These are phyloP conservation scores for Gillenia trifoliata DNA, from an alignment of 306 rosid species.

Conservation along the genomic window DNA sequence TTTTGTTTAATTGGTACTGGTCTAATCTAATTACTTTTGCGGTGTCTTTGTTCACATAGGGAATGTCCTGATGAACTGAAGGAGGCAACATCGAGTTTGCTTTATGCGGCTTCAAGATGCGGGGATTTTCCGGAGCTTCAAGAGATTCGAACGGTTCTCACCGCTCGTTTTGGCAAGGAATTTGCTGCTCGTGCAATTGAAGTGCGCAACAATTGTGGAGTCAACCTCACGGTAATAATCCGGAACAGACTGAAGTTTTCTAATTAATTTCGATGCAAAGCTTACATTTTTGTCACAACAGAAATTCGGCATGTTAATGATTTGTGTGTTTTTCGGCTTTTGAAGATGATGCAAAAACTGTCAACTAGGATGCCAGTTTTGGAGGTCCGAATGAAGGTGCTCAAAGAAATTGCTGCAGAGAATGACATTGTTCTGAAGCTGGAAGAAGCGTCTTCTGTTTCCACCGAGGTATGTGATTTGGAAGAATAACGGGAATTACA, in stretches of 20 bases:
- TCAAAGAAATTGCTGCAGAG: conserved; percentile 74
- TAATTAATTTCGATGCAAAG: no score
- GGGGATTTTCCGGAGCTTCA: conserved; percentile 96
- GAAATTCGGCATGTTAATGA: background rate
- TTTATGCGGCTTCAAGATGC: conserved; percentile 78
- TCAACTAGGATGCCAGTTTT: conserved; percentile 61
- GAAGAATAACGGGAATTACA: background rate
- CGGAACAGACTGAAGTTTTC: background rate
- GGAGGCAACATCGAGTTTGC: conserved; percentile 68
- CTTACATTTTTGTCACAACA: background rate
- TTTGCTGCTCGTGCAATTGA: conserved; percentile 60
- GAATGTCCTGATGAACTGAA: conserved; percentile 74
- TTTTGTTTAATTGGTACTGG: background rate
- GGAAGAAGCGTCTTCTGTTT: conserved; percentile 32
- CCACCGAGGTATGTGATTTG: conserved; percentile 41
- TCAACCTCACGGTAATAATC: conserved; percentile 44
- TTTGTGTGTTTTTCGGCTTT: background rate
- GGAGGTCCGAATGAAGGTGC: conserved; percentile 65
- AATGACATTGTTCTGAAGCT: conserved; percentile 53
- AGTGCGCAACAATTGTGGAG: conserved; percentile 70
- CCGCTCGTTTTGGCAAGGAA: conserved; percentile 67
- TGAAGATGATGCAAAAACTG: conserved; percentile 61
- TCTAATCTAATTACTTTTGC: background rate
- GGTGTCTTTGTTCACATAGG: conserved; percentile 26
- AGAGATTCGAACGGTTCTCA: conserved; percentile 62